Evolutionary conservation across 345 rosid species (phyloP).

Genomic region (Populus simonii): DNA sequence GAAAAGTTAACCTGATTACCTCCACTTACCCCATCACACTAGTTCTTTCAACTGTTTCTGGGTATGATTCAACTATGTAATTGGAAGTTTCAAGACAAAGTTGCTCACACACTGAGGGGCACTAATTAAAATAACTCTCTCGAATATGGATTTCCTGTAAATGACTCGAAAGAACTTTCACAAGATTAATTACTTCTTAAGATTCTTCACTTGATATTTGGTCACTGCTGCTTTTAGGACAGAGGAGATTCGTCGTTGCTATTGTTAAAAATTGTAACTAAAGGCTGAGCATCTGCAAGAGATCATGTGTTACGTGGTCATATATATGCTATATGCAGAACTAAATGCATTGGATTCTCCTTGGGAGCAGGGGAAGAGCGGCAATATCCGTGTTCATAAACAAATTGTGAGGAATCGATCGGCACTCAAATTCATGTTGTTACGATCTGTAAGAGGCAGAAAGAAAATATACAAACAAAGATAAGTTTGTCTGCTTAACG

Average conservation of each 20-base stretch:
- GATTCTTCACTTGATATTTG: neutral
- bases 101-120: neutral
- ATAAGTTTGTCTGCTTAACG: neutral
- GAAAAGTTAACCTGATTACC: no score
- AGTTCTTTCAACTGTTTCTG: neutral
- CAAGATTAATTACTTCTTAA: neutral
- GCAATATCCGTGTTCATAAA: neutral
- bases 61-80: no score
- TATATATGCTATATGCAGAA: neutral
- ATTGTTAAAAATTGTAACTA: neutral
- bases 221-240: neutral
- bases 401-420: neutral
- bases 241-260: neutral
- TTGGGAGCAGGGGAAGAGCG: neutral
- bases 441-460: neutral
- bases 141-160: neutral
- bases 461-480: neutral
- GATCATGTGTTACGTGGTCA: conserved; percentile 12
- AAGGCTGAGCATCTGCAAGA: neutral
- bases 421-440: neutral
- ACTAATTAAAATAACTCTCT: neutral
- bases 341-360: conserved; percentile 38
- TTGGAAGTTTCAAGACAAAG: no score
- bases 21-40: neutral
- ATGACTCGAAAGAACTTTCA: neutral